Evolutionary conservation across 148 eudicot genomes (phyloP), one percentile per base, ranked within the genome.

Genomic region (Fallopia convolvulus): DNA sequence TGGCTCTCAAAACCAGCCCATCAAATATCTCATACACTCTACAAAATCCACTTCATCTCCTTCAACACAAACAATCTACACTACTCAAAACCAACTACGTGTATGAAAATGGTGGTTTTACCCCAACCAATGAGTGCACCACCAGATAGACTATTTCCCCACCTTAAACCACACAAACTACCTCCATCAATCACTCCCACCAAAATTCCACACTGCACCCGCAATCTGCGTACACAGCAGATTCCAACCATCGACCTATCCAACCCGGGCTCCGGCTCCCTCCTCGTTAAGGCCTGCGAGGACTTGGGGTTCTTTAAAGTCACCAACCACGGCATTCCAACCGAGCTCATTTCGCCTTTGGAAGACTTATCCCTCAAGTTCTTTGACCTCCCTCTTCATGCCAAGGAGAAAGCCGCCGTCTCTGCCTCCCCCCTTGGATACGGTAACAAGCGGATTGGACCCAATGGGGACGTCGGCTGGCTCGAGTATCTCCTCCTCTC

Each of bases 391-490:
- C 80, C 88, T 1, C 79, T 76, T 10, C 55, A 50, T 2, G 83
- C 81, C 1, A 93, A 93, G 75, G 87, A 87, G 18, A 81, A 76
- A 47, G 80, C 84, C 1, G 83, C 85, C 1, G 83, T 84, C 1
- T 79, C 82, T 20, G 77, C 89, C 0, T 79, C 76, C 17, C 91
- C 94, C 0, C 86, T 83, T 72, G 97, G 93, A 1, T 93, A 93
- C 76, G 95, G 93, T 0, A 89, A 81, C 83, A 88, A 82, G 74
- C 83, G 36, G 46, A 91, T 93, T 74, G 93, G 95, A 1, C 77
- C 15, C 20, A 93, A 88, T 75, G 95, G 97, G 3, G 97, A 93
- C 44, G 80, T 88, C 72, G 97, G 97, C 46, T 93, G 95, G 97
- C 70, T 93, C 71, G 97, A 93, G 65, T 93, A 89, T 74, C 88